A percentile compares a stretch with the other conserved stretches of the same genome.
Conservation (phyloP, 257 asterid genomes). For the Solanum medicagineum region DNA sequence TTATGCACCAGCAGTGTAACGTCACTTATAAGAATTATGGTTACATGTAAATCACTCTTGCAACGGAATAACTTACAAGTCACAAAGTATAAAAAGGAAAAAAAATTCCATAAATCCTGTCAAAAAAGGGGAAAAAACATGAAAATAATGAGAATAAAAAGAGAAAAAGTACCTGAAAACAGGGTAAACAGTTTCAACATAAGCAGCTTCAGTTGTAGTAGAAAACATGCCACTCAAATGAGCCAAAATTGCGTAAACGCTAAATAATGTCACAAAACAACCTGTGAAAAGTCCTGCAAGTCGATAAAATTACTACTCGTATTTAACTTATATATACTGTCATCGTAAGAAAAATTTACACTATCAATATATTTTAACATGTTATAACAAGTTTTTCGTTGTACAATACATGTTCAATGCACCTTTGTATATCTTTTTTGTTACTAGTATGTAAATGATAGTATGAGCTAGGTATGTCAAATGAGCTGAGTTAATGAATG, state of each 20-base stretch:
- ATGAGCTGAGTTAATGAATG: background rate
- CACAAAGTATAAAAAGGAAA: background rate
- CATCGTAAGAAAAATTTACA: background rate
- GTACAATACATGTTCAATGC: background rate
- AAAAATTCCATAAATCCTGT: background rate
- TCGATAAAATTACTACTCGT: background rate
- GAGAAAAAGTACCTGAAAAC: conserved; percentile 60
- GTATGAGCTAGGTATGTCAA: background rate
- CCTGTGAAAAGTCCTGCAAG: conserved; percentile 85
- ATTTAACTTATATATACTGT: background rate
- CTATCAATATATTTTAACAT: background rate
- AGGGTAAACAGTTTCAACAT: conserved; percentile 81
- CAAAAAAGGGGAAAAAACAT: background rate
- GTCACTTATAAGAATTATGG: background rate
- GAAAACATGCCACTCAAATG: conserved; percentile 81
- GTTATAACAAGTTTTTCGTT: no score
- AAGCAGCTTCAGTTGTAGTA: conserved; percentile 31
- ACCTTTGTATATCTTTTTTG: background rate
- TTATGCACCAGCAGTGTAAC: background rate
- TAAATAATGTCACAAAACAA: conserved; percentile 67
- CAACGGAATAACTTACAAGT: background rate
- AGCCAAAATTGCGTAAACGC: conserved; percentile 69
- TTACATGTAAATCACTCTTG: background rate
- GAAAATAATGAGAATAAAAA: background rate
- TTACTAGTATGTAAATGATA: background rate